Conservation (phyloP, 2,329 filamentous ascomycete genomes). For the Diaporthe ampelina region DNA sequence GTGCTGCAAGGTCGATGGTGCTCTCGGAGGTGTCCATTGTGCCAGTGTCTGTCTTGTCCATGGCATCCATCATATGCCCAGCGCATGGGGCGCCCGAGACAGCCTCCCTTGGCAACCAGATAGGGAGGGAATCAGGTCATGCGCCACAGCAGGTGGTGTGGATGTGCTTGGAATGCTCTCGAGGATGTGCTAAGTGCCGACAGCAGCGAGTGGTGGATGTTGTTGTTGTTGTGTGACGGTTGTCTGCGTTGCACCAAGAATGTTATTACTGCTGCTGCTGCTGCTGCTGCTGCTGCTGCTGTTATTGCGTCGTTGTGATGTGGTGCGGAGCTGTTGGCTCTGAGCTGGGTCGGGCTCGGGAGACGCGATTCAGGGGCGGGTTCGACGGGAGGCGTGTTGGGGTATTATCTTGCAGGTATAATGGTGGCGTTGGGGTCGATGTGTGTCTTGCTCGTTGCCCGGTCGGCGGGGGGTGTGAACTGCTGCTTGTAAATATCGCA, state of each 20-base stretch:
- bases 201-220: background rate
- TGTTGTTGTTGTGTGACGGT: background rate
- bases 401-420: constrained; percentile 7
- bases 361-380: constrained; percentile 30
- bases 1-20: constrained; percentile 34
- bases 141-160: background rate
- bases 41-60: constrained; percentile 16
- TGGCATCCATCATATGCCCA: constrained; percentile 13
- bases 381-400: constrained; percentile 22
- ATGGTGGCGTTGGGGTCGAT: too few species aligned
- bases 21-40: constrained; percentile 36
- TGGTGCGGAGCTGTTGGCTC: background rate
- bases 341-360: constrained; percentile 7
- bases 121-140: constrained; percentile 19
- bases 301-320: background rate
- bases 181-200: background rate
- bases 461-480: background rate
- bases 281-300: background rate
- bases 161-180: background rate
- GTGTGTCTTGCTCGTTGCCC: constrained; percentile 16
- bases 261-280: background rate
- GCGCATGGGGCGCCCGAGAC: constrained; percentile 31
- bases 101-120: constrained; percentile 32
- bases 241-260: background rate
- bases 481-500: constrained; percentile 12